Base-by-base conservation (phyloP, 1,284 basidiomycete species). In the Irpex sp. region DNA sequence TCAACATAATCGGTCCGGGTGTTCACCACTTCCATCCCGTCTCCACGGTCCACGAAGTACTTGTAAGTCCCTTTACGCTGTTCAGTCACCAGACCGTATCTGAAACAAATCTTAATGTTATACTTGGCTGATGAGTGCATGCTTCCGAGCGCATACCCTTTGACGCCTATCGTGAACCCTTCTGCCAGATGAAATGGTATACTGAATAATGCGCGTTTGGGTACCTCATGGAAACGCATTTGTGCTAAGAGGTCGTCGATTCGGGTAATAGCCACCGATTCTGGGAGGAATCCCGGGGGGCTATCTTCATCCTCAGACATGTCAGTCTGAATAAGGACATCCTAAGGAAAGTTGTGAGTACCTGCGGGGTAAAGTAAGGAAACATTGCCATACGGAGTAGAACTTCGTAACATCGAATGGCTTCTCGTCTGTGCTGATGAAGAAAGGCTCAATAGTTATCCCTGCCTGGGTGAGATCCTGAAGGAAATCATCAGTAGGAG, bases 391-490 rank as follows among this genome's bases (percentile, higher is more conserved):
- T 65, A 96, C 95, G 21, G 90, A 88, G 77, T 94, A 99, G 76
- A 97, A 98, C 50, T 85, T 88, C 13, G 84, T 80, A 3, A 90
- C 78, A 59, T 93, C 85, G 68, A 97, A 97, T 0, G 82, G 79
- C 58, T 87, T 87, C 5, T 87, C 83, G 2, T 83, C 77, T 0
- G 85, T 85, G 67, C 86, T 87, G 70, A 99, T 93, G 76, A 98
- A 97, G 76, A 96, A 98, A 0, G 97, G 94, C 70, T 96, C 93
- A 57, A 98, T 81, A 5, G 83, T 85, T 37, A 94, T 88, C 0
- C 94, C 94, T 5, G 90, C 84, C 73, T 94, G 88, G 3, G 83
- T 81, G 49, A 97, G 79, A 74, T 97, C 95, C 93, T 95, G 51
- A 2, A 33, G 26, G 47, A 60, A 21, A 55, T 37, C 49, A 50